A percentile compares a stretch with the other conserved stretches of the same genome.
Conservation (phyloP, 148 eudicot genomes). For the Chenopodium berlandieri region DNA sequence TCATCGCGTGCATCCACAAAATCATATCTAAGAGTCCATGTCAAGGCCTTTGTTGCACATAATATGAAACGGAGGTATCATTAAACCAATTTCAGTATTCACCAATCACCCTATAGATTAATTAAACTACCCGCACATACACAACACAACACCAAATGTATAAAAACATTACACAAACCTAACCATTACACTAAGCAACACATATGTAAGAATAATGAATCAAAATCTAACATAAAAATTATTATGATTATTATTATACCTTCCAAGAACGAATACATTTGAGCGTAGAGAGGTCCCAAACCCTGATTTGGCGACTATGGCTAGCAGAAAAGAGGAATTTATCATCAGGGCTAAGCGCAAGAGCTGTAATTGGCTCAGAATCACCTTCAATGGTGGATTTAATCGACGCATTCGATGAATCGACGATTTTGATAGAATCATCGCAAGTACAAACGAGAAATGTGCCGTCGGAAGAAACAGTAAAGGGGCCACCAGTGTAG, state of each 20-base stretch:
- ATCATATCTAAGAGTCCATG: too few relatives aligned
- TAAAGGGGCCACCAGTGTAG: constrained; percentile 80
- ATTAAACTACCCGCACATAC: not conserved
- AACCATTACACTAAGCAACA: too few relatives aligned
- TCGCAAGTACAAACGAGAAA: constrained; percentile 77
- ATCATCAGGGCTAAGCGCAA: constrained; percentile 62
- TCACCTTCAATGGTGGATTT: constrained; percentile 79
- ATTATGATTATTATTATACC: constrained; percentile 32
- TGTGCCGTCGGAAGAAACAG: constrained; percentile 70
- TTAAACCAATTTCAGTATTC: not conserved
- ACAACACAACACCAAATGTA: not conserved
- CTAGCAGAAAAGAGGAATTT: constrained; percentile 65
- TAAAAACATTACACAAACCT: too few relatives aligned
- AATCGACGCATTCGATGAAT: constrained; percentile 63
- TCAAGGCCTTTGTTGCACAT: not conserved
- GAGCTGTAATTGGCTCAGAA: constrained; percentile 70
- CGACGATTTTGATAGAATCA: constrained; percentile 71
- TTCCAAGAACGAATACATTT: constrained; percentile 90
- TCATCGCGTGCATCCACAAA: too few relatives aligned
- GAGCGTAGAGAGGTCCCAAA: constrained; percentile 77
- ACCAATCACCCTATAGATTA: not conserved
- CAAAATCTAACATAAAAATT: too few relatives aligned
- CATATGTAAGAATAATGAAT: too few relatives aligned
- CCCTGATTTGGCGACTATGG: constrained; percentile 82
- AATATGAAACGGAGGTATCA: not conserved